Conservation (phyloP, 2,329 filamentous ascomycete species). For the Thelonectria olida region DNA sequence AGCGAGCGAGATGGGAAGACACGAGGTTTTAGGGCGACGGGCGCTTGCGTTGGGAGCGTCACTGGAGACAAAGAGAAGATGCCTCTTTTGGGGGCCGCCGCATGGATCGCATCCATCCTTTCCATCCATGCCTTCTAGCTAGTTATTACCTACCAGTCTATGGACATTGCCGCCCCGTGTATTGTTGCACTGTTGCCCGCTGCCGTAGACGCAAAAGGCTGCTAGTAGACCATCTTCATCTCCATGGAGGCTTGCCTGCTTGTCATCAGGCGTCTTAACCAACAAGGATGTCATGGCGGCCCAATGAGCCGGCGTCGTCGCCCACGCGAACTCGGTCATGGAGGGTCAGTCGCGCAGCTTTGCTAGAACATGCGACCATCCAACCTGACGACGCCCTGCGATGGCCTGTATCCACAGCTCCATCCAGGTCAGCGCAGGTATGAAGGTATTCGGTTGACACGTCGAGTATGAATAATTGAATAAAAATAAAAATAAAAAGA, state of each 20-base stretch:
- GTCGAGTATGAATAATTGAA: not conserved
- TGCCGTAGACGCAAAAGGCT: not conserved
- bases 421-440: too few species aligned
- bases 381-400: constrained; percentile 28
- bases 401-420: constrained; percentile 19
- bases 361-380: constrained; percentile 39
- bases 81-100: constrained; percentile 1
- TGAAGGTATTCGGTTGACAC: too few species aligned
- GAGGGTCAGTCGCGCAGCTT: constrained; percentile 38
- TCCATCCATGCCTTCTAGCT: not conserved
- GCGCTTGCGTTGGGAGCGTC: not conserved
- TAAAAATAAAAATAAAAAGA: not conserved
- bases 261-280: constrained; percentile 26
- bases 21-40: not conserved
- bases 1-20: not conserved
- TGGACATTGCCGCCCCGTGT: not conserved
- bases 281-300: constrained; percentile 35
- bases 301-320: constrained; percentile 34
- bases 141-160: too few species aligned
- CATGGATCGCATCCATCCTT: constrained; percentile 6
- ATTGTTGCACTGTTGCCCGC: not conserved
- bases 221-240: too few species aligned
- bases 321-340: constrained; percentile 38
- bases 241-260: constrained; percentile 13
- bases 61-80: not conserved